phyloP scores from a whole-genome alignment of 768 basidiomycete species.

The Lentinula boryana region DNA sequence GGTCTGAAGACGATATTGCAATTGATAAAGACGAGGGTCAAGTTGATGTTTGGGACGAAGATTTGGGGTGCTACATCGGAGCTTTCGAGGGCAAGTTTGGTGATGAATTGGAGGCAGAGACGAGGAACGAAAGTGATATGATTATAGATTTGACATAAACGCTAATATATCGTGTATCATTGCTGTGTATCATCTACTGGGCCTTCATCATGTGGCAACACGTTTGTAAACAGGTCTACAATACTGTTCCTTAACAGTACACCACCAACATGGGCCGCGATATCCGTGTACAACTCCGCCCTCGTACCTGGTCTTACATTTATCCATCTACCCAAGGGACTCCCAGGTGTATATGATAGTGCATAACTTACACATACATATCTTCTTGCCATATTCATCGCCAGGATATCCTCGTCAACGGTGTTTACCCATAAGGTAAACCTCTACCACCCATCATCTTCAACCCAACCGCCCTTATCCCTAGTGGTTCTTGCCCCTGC shows the following conservation, averaged over 20 bases:
- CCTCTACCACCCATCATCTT: conserved; percentile 8
- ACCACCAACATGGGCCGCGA: too few species aligned
- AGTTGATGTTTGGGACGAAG: conserved; percentile 13
- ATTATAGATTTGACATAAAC: neutral
- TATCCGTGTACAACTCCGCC: too few species aligned
- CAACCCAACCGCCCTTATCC: conserved; percentile 77
- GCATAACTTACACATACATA: neutral
- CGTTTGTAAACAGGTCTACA: too few species aligned
- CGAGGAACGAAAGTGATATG: neutral
- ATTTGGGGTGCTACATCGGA: conserved; percentile 36
- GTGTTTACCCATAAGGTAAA: neutral
- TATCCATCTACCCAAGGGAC: too few species aligned
- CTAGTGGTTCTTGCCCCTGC: conserved; percentile 35
- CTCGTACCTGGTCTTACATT: too few species aligned
- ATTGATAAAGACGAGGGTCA: too few species aligned
- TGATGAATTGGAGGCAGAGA: neutral
- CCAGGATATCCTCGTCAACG: neutral
- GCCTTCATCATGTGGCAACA: too few species aligned
- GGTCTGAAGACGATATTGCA: neutral
- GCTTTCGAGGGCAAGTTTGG: neutral
- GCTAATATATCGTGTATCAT: too few species aligned
- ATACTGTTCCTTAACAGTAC: too few species aligned
- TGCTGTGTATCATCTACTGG: too few species aligned
- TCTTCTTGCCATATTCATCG: neutral
- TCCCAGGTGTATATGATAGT: too few species aligned